These are phyloP conservation scores for Tolypocladium sp. DNA, from an alignment of 2,329 filamentous ascomycete species.

Conservation along the genomic window DNA sequence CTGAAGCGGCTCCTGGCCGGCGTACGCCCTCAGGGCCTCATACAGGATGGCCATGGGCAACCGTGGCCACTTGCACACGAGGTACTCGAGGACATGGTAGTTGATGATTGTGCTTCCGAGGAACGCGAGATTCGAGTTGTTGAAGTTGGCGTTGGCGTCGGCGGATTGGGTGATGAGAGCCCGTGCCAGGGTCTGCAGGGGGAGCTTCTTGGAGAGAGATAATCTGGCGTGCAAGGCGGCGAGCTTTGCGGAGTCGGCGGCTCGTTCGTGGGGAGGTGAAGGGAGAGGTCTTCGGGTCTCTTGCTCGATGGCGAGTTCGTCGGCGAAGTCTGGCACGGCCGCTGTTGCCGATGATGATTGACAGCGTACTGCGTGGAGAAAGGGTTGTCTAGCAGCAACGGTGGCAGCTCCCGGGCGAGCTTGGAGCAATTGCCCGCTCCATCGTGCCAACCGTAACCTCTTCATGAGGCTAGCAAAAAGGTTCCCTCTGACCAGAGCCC, in stretches of 20 bases:
- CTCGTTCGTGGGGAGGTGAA: conserved; percentile 61
- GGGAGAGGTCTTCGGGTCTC: conserved; percentile 37
- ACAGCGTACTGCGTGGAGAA: conserved; percentile 14
- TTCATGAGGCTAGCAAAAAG: conserved; percentile 21
- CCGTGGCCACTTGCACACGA: conserved; percentile 83
- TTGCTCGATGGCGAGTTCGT: conserved; percentile 10
- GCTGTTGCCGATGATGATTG: conserved; percentile 22
- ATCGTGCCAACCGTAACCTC: conserved; percentile 31
- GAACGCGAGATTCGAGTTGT: conserved; percentile 76
- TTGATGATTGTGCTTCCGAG: conserved; percentile 76
- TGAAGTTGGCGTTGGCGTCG: conserved; percentile 70
- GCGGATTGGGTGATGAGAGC: conserved; percentile 80
- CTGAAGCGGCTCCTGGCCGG: conserved; percentile 65
- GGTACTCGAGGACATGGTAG: conserved; percentile 82
- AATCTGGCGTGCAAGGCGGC: conserved; percentile 87
- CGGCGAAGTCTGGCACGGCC: conserved; percentile 12
- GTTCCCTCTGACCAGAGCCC: background rate
- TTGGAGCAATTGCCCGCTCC: conserved; percentile 30
- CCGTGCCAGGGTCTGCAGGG: conserved; percentile 76
- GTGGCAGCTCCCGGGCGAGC: conserved; percentile 18
- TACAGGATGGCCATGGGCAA: conserved; percentile 84
- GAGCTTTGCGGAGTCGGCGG: conserved; percentile 74
- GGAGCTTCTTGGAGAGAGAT: conserved; percentile 70
- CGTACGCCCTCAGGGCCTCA: conserved; percentile 76
- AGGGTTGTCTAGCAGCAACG: conserved; percentile 13